Percentiles rank a stretch among this genome's conserved stretches.
These are phyloP conservation scores for Daldinia caldariorum DNA, from an alignment of 495 filamentous ascomycete species.

Conservation along the genomic window DNA sequence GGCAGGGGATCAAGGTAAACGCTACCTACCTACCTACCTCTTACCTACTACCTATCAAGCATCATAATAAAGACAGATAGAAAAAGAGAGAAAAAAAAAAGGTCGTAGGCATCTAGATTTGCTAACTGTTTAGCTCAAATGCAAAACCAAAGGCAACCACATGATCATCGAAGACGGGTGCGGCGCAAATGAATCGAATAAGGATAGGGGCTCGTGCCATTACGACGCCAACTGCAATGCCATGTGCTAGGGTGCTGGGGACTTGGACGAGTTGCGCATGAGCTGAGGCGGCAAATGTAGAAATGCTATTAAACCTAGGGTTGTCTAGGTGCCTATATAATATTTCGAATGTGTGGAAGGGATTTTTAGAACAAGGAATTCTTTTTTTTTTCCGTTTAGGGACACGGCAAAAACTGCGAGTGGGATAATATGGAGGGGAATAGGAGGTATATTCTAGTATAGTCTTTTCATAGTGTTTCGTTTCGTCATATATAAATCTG, in stretches of 20 bases:
- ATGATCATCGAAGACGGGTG: conserved; percentile 33
- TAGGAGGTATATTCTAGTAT: not conserved
- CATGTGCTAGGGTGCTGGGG: not conserved
- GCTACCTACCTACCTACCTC: not conserved
- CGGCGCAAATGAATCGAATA: not conserved
- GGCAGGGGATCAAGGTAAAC: conserved; percentile 31
- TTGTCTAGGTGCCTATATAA: not conserved
- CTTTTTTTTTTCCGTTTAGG: not conserved
- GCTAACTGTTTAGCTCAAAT: conserved; percentile 21
- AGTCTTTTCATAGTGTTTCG: not conserved
- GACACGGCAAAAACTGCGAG: not conserved
- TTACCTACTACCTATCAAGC: too few species aligned
- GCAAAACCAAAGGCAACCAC: conserved; percentile 1
- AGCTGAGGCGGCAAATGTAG: not conserved
- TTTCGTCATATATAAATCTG: not conserved
- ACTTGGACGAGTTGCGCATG: not conserved
- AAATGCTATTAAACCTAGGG: not conserved
- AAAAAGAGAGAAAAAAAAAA: too few species aligned
- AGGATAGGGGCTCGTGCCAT: conserved; percentile 10
- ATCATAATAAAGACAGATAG: too few species aligned
- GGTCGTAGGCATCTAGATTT: too few species aligned
- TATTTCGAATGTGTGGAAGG: not conserved
- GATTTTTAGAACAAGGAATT: too few species aligned
- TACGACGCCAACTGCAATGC: conserved; percentile 36
- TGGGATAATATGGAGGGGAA: not conserved